Evolutionary conservation across 2,329 filamentous ascomycete genomes (phyloP).

Genomic region (Nannizzia gypsea): DNA sequence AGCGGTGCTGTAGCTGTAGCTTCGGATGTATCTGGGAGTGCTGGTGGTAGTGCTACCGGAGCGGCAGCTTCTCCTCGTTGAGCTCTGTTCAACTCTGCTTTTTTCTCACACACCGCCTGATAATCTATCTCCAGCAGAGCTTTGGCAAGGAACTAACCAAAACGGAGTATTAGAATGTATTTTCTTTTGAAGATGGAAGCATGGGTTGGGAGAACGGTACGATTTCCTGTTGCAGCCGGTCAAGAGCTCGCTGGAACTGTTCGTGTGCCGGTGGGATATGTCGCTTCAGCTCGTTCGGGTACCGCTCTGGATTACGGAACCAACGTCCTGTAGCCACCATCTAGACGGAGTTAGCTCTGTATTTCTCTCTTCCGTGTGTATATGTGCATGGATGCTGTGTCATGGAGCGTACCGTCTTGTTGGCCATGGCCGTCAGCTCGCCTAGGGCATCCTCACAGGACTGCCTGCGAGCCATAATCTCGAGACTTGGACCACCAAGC

Average conservation of each 20-base stretch:
- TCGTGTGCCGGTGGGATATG: constrained; percentile 29
- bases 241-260: constrained; percentile 30
- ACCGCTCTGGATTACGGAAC: constrained; percentile 28
- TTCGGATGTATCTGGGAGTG: background rate
- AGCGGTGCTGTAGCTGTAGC: background rate
- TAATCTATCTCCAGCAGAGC: constrained; percentile 34
- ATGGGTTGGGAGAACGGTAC: constrained; percentile 20
- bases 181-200: background rate
- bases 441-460: constrained; percentile 23
- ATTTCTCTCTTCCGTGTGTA: background rate
- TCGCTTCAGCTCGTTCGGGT: constrained; percentile 26
- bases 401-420: constrained; percentile 24
- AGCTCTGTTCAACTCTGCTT: constrained; percentile 10
- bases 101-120: constrained; percentile 25
- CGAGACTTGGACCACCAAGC: background rate
- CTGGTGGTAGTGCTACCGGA: background rate
- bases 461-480: background rate
- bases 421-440: constrained; percentile 25
- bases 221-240: constrained; percentile 33
- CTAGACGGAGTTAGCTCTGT: constrained; percentile 16
- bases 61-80: background rate
- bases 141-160: constrained; percentile 31
- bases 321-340: constrained; percentile 33
- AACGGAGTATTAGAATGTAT: background rate
- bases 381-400: background rate